Evolutionary conservation across 2,329 filamentous ascomycete genomes (phyloP).

Genomic region (Colletotrichum trifolii): DNA sequence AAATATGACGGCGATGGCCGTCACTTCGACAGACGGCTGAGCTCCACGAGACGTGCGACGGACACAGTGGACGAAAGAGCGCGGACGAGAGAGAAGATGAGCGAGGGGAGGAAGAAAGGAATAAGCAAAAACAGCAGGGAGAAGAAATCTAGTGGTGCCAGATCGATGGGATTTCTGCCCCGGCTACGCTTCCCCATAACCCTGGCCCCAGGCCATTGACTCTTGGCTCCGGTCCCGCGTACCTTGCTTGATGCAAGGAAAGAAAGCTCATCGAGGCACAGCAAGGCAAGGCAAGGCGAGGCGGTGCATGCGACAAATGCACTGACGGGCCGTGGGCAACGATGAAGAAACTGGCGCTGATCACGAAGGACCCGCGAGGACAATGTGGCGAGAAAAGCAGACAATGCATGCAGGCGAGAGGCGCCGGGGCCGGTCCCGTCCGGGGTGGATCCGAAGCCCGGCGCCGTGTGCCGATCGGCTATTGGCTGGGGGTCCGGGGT

Average conservation of each 20-base stretch:
- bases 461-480: too few species aligned
- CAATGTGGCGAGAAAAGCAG: too few species aligned
- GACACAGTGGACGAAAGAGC: neutral
- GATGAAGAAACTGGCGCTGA: slow-evolving; percentile 7
- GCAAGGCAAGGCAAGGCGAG: neutral
- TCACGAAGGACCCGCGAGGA: too few species aligned
- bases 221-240: neutral
- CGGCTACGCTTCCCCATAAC: slow-evolving; percentile 7
- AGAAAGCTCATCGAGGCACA: slow-evolving; percentile 3
- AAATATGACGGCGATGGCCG: slow-evolving; percentile 14
- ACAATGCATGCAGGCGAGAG: too few species aligned
- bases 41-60: too few species aligned
- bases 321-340: neutral
- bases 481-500: too few species aligned
- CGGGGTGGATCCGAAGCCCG: too few species aligned
- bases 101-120: slow-evolving; percentile 14
- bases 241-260: slow-evolving; percentile 18
- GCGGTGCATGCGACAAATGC: neutral
- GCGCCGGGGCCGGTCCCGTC: too few species aligned
- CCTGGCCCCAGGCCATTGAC: neutral
- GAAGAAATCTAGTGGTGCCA: slow-evolving; percentile 20
- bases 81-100: slow-evolving; percentile 3
- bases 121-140: neutral
- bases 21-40: too few species aligned
- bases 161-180: slow-evolving; percentile 36